Percentiles rank a stretch among this genome's conserved stretches.
Conservation (phyloP, 768 basidiomycete genomes). For the Auricularia sp. region DNA sequence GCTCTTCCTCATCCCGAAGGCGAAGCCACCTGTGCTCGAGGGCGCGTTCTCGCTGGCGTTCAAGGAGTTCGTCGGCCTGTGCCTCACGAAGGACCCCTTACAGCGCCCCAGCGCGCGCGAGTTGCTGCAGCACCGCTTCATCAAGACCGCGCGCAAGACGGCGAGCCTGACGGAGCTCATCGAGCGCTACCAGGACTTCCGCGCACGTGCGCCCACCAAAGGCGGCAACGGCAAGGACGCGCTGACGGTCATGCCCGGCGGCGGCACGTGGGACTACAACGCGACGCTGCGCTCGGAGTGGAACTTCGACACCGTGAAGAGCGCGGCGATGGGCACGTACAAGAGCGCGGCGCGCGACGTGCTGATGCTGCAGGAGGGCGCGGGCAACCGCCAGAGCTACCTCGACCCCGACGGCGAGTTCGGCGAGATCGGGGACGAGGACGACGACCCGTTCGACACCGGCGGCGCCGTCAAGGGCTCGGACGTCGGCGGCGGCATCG, state of each 20-base stretch:
- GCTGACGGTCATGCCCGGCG: slow-evolving; percentile 39
- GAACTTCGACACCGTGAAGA: slow-evolving; percentile 83
- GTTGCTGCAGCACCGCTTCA: slow-evolving; percentile 87
- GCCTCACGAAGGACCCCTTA: slow-evolving; percentile 83
- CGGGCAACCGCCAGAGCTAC: slow-evolving; percentile 1
- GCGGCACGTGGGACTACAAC: slow-evolving; percentile 60
- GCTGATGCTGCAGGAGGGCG: slow-evolving; percentile 27
- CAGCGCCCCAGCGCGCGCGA: slow-evolving; percentile 89
- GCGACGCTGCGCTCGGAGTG: slow-evolving; percentile 84
- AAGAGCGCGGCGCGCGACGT: slow-evolving; percentile 63
- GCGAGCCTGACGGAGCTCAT: slow-evolving; percentile 78
- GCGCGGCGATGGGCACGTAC: slow-evolving; percentile 65
- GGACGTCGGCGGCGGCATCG: slow-evolving; percentile 35
- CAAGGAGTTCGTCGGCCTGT: slow-evolving; percentile 85
- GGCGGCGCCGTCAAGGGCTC: slow-evolving; percentile 50
- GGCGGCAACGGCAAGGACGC: slow-evolving; percentile 30
- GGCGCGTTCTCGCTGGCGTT: slow-evolving; percentile 76
- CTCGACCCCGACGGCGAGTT: slow-evolving; percentile 44
- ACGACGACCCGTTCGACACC: slow-evolving; percentile 47
- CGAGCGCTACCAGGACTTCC: slow-evolving; percentile 75
- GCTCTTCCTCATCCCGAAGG: slow-evolving; percentile 94
- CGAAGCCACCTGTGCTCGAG: slow-evolving; percentile 84
- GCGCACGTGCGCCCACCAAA: slow-evolving; percentile 40
- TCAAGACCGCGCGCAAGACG: slow-evolving; percentile 74
- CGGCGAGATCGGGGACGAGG: slow-evolving; percentile 22